Evolutionary conservation across 2,329 filamentous ascomycete genomes (phyloP).

Genomic region (Sphaerulina vaccinii): DNA sequence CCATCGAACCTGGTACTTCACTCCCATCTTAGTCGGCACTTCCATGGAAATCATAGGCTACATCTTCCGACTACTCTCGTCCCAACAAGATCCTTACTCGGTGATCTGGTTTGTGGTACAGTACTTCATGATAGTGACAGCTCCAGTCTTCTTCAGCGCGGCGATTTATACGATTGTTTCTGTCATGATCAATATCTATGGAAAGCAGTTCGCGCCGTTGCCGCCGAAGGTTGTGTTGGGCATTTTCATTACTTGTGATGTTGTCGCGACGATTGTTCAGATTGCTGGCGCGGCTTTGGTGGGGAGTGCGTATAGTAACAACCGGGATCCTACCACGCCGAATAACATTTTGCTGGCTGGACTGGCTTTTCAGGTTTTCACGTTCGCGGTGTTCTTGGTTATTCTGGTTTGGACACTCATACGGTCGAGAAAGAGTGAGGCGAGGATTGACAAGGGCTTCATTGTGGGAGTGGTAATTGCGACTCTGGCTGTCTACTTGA

Average conservation of each 20-base stretch:
- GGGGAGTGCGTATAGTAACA: conserved; percentile 50
- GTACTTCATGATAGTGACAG: conserved; percentile 62
- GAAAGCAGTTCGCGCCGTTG: conserved; percentile 46
- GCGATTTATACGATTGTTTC: conserved; percentile 57
- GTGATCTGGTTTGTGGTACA: conserved; percentile 57
- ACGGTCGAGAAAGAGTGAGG: conserved; percentile 36
- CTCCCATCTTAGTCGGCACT: conserved; percentile 46
- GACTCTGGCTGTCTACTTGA: conserved; percentile 52
- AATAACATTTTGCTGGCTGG: conserved; percentile 59
- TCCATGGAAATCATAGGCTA: conserved; percentile 53
- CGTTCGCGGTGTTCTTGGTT: conserved; percentile 51
- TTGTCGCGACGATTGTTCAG: conserved; percentile 55
- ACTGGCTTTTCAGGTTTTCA: conserved; percentile 55
- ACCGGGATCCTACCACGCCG: conserved; percentile 50
- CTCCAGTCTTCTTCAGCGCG: conserved; percentile 58
- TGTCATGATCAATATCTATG: conserved; percentile 50
- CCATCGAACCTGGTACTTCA: conserved; percentile 49
- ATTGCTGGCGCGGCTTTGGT: conserved; percentile 56
- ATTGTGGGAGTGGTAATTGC: conserved; percentile 45
- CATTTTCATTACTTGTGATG: conserved; percentile 57
- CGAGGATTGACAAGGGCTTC: conserved; percentile 42
- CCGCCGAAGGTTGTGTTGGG: conserved; percentile 51
- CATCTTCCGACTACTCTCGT: conserved; percentile 49
- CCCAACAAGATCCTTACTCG: conserved; percentile 53
- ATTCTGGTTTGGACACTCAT: conserved; percentile 45